Base-by-base conservation (phyloP, 331 rosid species). In the Arachis monticola region DNA sequence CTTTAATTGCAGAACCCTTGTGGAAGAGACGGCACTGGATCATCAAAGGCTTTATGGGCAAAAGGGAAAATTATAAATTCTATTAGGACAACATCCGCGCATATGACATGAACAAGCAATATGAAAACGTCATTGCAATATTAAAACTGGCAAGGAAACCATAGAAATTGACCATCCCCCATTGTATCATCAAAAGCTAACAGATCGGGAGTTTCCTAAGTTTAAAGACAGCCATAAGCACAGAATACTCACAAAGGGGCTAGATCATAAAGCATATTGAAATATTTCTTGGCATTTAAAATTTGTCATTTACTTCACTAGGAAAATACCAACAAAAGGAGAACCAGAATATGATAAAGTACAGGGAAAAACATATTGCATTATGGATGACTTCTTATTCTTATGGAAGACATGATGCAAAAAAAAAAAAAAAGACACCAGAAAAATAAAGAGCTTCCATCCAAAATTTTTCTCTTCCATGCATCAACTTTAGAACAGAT, bases 1-100 rank as follows among this genome's bases (percentile, higher is more conserved):
- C 98, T 79, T 93, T 93, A 3, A 89, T 76, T 53, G 96, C 92
- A 35, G 12, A 1, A 63, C 98, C 98, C 50, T 65, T 64, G 86
- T 89, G 69, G 76, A 83, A 91, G 69, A 93, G 85, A 61, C 97
- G 92, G 73, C 80, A 81, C 74, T 91, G 98, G 56, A 93, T 89
- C 70, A 93, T 76, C 92, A 91, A 65, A 50, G 98, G 93, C 96
- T 93, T 62, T 42, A 67, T 58, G 70, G 67, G 61, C 65, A 32
- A 30, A 59, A 56, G 48, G 17, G 70, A 67, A 72, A 48, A 57
- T 17, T 9, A 57, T 50, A 81, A 45, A 74, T 61, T 22, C 47
- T 56, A 70, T 77, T 69, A 85, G 80, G 75, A 79, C 22, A 72
- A 64, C 64, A 71, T 63, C 45, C 14, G 52, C 35, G 64, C 52